These are phyloP conservation scores for Adansonia madagascariensis DNA, from an alignment of 441 rosid genomes.

Conservation along the genomic window DNA sequence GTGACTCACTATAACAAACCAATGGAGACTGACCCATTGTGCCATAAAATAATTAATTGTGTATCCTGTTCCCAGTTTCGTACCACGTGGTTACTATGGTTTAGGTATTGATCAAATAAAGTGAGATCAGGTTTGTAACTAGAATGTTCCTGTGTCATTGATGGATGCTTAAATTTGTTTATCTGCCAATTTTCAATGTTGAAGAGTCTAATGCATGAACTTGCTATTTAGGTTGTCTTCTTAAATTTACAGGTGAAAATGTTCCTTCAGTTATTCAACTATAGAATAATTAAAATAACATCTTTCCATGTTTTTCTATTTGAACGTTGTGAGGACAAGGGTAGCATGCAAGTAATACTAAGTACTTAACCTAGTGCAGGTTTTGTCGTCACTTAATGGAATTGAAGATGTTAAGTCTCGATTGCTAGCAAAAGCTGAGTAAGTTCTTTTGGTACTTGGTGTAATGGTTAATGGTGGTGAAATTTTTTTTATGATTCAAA, in stretches of 20 bases:
- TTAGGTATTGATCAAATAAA: neutral
- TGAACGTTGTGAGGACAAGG: neutral
- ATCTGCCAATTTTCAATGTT: neutral
- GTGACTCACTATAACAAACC: neutral
- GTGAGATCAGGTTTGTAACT: neutral
- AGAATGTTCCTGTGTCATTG: neutral
- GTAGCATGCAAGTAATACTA: conserved; percentile 9
- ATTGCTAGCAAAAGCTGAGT: conserved; percentile 76
- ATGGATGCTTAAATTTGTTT: conserved; percentile 16
- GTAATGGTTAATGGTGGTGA: neutral
- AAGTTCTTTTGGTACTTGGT: conserved; percentile 43
- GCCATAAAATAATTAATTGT: conserved; percentile 1
- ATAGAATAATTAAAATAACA: conserved; percentile 8
- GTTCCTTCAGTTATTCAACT: conserved; percentile 9
- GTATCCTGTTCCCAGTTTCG: neutral
- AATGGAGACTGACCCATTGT: conserved; percentile 1
- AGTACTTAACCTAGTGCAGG: conserved; percentile 49
- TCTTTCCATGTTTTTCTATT: conserved; percentile 1
- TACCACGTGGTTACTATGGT: neutral
- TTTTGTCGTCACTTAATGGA: conserved; percentile 72
- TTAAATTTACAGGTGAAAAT: neutral
- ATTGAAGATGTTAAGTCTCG: conserved; percentile 69
- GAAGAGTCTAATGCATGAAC: conserved; percentile 8
- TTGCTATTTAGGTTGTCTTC: neutral
- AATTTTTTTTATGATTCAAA: conserved; percentile 13